A percentile compares a stretch with the other conserved stretches of the same genome.
Conservation (phyloP, 2,329 filamentous ascomycete genomes). For the Dothistroma septosporum region DNA sequence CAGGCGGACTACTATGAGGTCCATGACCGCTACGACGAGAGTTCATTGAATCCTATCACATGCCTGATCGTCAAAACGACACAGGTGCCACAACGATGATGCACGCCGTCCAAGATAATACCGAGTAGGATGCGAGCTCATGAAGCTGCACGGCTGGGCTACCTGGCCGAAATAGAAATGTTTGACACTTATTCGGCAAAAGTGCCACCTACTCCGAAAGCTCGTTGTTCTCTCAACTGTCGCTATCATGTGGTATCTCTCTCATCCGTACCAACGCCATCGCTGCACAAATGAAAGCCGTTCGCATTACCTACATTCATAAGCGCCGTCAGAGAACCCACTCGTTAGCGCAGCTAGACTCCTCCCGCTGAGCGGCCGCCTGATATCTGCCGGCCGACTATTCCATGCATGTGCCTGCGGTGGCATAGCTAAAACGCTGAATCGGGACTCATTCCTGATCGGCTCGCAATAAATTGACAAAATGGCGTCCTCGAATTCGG, state of each 20-base stretch:
- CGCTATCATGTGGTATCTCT: background rate
- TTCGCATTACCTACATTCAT: background rate
- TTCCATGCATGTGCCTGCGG: background rate
- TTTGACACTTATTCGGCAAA: no score
- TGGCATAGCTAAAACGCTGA: conserved; percentile 1
- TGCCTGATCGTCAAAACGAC: background rate
- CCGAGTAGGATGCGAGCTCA: no score
- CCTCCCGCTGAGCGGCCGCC: conserved; percentile 2
- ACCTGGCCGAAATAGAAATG: no score
- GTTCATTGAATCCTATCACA: background rate
- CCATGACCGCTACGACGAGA: background rate
- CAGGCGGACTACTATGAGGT: background rate
- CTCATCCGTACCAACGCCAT: background rate
- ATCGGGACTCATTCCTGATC: background rate
- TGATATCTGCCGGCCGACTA: background rate
- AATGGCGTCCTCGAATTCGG: no score
- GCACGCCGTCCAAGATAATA: no score
- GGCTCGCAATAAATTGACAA: background rate
- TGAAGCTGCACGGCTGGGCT: no score
- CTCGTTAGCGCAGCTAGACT: conserved; percentile 6
- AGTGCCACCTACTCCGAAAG: no score
- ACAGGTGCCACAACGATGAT: background rate
- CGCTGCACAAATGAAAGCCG: background rate
- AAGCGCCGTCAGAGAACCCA: background rate
- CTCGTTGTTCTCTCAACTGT: no score